A percentile compares a stretch with the other conserved stretches of the same genome.
These are phyloP conservation scores for Colletotrichum sublineola DNA, from an alignment of 2,329 filamentous ascomycete genomes.

Conservation along the genomic window DNA sequence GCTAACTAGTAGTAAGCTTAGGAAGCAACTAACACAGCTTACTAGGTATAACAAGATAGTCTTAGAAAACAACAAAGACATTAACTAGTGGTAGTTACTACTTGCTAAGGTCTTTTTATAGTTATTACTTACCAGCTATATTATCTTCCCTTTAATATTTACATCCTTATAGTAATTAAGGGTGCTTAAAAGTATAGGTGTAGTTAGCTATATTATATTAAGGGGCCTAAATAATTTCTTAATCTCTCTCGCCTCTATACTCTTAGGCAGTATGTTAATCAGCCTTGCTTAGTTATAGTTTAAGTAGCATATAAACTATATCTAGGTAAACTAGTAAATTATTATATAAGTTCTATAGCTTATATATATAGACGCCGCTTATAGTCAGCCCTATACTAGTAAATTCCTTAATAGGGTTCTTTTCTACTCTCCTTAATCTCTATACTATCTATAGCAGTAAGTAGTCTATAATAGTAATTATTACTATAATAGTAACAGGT, in stretches of 20 bases:
- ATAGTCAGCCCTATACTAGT: slow-evolving; percentile 5
- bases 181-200: slow-evolving; percentile 18
- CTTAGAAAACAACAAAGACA: slow-evolving; percentile 17
- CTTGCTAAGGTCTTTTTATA: slow-evolving; percentile 8
- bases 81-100: slow-evolving; percentile 13
- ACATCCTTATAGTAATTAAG: not conserved
- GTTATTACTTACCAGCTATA: slow-evolving; percentile 14
- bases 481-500: not conserved
- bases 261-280: slow-evolving; percentile 9
- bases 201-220: slow-evolving; percentile 2
- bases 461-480: slow-evolving; percentile 9
- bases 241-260: slow-evolving; percentile 9
- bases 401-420: slow-evolving; percentile 23
- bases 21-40: slow-evolving; percentile 1
- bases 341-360: slow-evolving; percentile 4
- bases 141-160: slow-evolving; percentile 20
- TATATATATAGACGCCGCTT: not conserved
- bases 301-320: slow-evolving; percentile 9
- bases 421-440: slow-evolving; percentile 18
- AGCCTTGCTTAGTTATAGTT: slow-evolving; percentile 23
- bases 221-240: slow-evolving; percentile 14
- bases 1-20: not conserved
- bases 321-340: slow-evolving; percentile 18
- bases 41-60: slow-evolving; percentile 17
- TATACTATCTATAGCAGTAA: slow-evolving; percentile 15